Conservation (phyloP, 1,284 basidiomycete genomes). For the Peniophora sp. region DNA sequence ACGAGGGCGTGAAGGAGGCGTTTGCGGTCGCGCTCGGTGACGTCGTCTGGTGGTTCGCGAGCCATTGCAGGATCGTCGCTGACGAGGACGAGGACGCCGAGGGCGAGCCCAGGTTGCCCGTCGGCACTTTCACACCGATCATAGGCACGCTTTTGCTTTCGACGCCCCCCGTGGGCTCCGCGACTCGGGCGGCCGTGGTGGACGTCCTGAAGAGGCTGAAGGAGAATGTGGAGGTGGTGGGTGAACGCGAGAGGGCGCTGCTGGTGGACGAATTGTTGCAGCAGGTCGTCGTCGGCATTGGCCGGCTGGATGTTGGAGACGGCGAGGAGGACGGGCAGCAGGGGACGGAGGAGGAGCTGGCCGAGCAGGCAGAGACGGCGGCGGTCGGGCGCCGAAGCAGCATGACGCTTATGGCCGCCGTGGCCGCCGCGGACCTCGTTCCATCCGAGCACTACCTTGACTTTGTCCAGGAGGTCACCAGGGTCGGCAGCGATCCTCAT, state of each 20-base stretch:
- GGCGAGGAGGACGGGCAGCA: conserved; percentile 28
- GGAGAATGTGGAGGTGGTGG: conserved; percentile 23
- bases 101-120: conserved; percentile 34
- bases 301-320: conserved; percentile 50
- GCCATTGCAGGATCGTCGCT: conserved; percentile 9
- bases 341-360: conserved; percentile 14
- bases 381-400: conserved; percentile 85
- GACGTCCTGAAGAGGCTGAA: conserved; percentile 65
- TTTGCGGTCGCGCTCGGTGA: conserved; percentile 77
- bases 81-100: conserved; percentile 3
- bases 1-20: conserved; percentile 88
- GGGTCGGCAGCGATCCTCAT: conserved; percentile 70
- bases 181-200: conserved; percentile 73
- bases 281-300: conserved; percentile 85
- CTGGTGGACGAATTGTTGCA: conserved; percentile 77
- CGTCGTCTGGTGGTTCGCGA: conserved; percentile 90
- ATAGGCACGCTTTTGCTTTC: conserved; percentile 85
- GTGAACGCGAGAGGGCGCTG: conserved; percentile 42
- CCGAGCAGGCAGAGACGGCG: conserved; percentile 56
- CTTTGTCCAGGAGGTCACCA: conserved; percentile 80
- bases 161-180: conserved; percentile 66
- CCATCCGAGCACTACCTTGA: conserved; percentile 52
- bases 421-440: conserved; percentile 65
- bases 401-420: conserved; percentile 88
- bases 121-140: conserved; percentile 87